Evolutionary conservation across 768 basidiomycete species (phyloP).

Genomic region (Galerina marginata): DNA sequence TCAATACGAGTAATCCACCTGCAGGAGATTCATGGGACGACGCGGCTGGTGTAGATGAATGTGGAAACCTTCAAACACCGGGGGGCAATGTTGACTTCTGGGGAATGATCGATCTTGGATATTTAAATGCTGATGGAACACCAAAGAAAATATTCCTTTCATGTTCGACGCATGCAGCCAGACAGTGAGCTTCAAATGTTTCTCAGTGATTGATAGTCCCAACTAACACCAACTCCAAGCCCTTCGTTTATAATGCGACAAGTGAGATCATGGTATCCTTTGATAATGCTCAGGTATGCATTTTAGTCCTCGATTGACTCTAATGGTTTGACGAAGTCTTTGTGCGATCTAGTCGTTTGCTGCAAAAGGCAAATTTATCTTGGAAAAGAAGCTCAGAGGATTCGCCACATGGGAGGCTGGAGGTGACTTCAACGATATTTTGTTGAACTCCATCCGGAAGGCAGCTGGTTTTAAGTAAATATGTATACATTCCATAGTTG

Average conservation of each 20-base stretch:
- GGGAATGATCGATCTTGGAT: conserved; percentile 64
- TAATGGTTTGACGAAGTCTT: neutral
- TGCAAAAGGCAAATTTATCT: conserved; percentile 66
- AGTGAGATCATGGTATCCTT: conserved; percentile 54
- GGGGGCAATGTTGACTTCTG: conserved; percentile 68
- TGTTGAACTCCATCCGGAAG: conserved; percentile 48
- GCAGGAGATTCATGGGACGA: conserved; percentile 71
- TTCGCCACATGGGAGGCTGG: conserved; percentile 79
- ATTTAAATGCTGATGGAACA: conserved; percentile 53
- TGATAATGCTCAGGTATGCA: conserved; percentile 46
- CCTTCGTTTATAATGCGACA: conserved; percentile 49
- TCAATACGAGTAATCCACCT: conserved; percentile 55
- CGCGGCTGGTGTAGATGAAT: conserved; percentile 54
- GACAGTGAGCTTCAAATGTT: conserved; percentile 54
- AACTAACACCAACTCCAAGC: conserved; percentile 28
- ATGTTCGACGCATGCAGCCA: conserved; percentile 70
- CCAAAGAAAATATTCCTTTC: conserved; percentile 54
- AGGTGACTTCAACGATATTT: conserved; percentile 59
- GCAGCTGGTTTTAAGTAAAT: conserved; percentile 28
- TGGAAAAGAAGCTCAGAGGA: conserved; percentile 54
- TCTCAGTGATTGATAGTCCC: neutral
- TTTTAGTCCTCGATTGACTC: neutral
- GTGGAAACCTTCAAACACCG: conserved; percentile 55
- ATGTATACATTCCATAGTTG: too few species aligned
- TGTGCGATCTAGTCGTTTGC: conserved; percentile 38